Conservation (phyloP, 2,329 filamentous ascomycete genomes). For the Shiraia sp. region DNA sequence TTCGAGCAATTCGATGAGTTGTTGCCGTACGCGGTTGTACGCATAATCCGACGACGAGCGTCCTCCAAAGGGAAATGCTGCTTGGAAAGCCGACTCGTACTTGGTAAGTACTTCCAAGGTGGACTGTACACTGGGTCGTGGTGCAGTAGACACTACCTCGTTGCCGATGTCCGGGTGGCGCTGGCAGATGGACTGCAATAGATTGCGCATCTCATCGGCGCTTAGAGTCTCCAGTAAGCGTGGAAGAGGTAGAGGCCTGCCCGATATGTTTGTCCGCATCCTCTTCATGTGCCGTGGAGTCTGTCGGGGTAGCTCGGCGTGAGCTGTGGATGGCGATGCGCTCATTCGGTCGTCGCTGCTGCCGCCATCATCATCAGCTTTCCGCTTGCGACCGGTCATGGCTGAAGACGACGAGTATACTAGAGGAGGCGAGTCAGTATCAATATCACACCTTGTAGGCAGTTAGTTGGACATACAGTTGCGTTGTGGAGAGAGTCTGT, state of each 20-base stretch:
- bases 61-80: constrained; percentile 82
- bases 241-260: constrained; percentile 66
- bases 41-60: constrained; percentile 87
- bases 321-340: constrained; percentile 82
- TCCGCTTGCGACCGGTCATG: constrained; percentile 73
- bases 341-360: constrained; percentile 79
- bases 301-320: constrained; percentile 70
- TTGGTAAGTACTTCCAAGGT: constrained; percentile 78
- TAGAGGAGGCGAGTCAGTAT: constrained; percentile 18
- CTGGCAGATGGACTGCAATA: constrained; percentile 90
- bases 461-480: constrained; percentile 54
- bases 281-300: constrained; percentile 63
- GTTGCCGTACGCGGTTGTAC: constrained; percentile 88
- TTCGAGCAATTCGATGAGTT: constrained; percentile 78
- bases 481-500: constrained; percentile 62
- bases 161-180: constrained; percentile 82
- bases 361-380: constrained; percentile 72
- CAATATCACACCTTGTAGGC: constrained; percentile 9
- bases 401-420: constrained; percentile 43
- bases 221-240: constrained; percentile 95
- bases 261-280: constrained; percentile 68
- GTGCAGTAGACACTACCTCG: constrained; percentile 82
- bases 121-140: constrained; percentile 80
- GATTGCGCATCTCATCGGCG: constrained; percentile 77
- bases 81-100: constrained; percentile 78